phyloP scores from a whole-genome alignment of 1,284 basidiomycete genomes.

The Coniferiporia weirii region DNA sequence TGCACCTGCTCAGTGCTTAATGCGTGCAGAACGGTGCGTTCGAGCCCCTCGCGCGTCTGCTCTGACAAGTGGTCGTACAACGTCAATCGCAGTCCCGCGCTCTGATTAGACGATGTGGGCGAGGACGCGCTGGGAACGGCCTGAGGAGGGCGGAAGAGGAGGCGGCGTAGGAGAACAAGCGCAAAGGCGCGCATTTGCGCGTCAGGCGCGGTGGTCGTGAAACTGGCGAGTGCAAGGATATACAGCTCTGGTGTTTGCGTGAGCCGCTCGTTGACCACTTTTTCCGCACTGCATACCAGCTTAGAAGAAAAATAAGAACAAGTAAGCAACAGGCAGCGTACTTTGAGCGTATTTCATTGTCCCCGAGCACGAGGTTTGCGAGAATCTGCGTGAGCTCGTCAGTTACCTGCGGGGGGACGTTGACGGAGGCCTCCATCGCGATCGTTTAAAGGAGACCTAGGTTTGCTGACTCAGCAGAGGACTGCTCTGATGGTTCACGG shows the following conservation, averaged over 20 bases:
- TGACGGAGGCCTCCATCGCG: constrained; percentile 34
- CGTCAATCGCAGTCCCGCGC: constrained; percentile 36
- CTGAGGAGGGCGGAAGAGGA: constrained; percentile 56
- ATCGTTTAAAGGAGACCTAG: neutral
- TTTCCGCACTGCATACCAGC: constrained; percentile 53
- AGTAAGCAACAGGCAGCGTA: constrained; percentile 29
- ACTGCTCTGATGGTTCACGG: too few species aligned
- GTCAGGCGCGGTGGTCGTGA: constrained; percentile 64
- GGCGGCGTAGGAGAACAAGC: constrained; percentile 66
- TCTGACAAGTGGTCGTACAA: constrained; percentile 71
- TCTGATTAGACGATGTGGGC: constrained; percentile 11
- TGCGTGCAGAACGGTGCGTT: constrained; percentile 64
- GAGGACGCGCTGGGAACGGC: constrained; percentile 24
- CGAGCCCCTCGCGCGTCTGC: constrained; percentile 58
- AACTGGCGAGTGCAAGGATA: constrained; percentile 68
- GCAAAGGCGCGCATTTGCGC: constrained; percentile 82
- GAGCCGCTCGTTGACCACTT: constrained; percentile 70
- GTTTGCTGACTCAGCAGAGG: neutral
- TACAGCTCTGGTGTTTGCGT: constrained; percentile 72
- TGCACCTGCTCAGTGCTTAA: constrained; percentile 52
- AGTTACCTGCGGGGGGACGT: constrained; percentile 59
- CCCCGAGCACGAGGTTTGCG: constrained; percentile 73
- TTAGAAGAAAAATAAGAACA: neutral
- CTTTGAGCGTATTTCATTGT: constrained; percentile 72
- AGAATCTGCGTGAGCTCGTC: constrained; percentile 74